A percentile compares a stretch with the other conserved stretches of the same genome.
These are phyloP conservation scores for Yamadazyma atlantica DNA, from an alignment of 1,139 yeast genomes.

Conservation along the genomic window DNA sequence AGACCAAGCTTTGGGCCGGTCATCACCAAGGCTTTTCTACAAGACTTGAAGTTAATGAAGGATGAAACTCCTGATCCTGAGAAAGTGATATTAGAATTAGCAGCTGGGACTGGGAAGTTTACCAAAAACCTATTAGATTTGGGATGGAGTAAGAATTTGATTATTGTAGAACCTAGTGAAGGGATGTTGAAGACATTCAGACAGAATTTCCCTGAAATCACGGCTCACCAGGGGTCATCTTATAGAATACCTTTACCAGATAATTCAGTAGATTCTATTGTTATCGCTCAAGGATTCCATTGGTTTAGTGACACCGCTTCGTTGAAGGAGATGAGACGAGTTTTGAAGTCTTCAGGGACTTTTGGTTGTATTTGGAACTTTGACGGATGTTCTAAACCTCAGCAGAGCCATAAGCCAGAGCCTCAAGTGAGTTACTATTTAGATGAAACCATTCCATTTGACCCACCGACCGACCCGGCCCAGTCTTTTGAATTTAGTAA, in stretches of 20 bases:
- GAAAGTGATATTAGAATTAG: conserved; percentile 51
- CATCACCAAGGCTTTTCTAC: conserved; percentile 49
- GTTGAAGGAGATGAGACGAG: conserved; percentile 50
- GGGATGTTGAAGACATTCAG: conserved; percentile 58
- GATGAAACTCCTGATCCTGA: conserved; percentile 16
- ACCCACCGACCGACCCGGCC: conserved; percentile 4
- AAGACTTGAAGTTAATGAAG: conserved; percentile 31
- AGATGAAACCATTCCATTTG: conserved; percentile 7
- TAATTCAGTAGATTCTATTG: conserved; percentile 47
- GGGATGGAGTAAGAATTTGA: conserved; percentile 41
- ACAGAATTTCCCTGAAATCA: conserved; percentile 47
- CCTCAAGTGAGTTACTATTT: conserved; percentile 14
- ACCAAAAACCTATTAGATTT: conserved; percentile 44
- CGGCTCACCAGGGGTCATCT: conserved; percentile 42
- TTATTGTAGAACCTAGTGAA: conserved; percentile 56
- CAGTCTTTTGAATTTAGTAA: conserved; percentile 10
- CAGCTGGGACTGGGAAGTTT: conserved; percentile 69
- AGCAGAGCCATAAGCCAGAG: conserved; percentile 6
- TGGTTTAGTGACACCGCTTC: conserved; percentile 61
- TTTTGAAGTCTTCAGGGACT: conserved; percentile 47
- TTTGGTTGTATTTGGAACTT: conserved; percentile 65
- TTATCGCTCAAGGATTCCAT: conserved; percentile 68
- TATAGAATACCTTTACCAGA: conserved; percentile 50
- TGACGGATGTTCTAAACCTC: conserved; percentile 35
- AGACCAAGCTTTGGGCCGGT: conserved; percentile 54